Evolutionary conservation across 2,329 filamentous ascomycete genomes (phyloP), one percentile per base, ranked within the genome.

Genomic region (Dactylellina haptotyla): DNA sequence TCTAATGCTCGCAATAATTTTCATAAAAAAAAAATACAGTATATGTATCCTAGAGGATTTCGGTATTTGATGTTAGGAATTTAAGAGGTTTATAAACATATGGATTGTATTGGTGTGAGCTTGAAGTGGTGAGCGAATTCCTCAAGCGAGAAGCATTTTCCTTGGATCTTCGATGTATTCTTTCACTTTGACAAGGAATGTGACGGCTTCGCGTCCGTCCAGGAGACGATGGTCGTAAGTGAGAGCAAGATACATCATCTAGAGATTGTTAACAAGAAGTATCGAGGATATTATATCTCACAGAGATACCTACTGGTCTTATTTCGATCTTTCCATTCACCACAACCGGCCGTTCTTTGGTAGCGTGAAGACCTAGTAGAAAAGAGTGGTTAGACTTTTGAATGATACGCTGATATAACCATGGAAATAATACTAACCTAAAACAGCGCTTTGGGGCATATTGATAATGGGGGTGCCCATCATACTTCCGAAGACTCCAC

Each of bases 181-280:
- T 88, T 98, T 98, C 79, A 99, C 85, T 87, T 96, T 97, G 75
- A 98, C 90, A 77, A 98, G 85, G 86, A 98, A 98, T 75, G 94
- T 95, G 41, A 97, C 93, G 50, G 94, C 95, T 84, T 98, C 94
- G 80, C 94, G 88, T 56, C 95, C 95, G 81, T 98, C 95, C 23
- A 99, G 85, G 54, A 99, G 87, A 80, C 95, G 91, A 84, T 99
- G 95, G 81, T 99, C 95, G 80, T 99, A 99, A 12, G 95, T 99
- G 72, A 99, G 86, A 43, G 95, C 95, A 76, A 99, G 87, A 82
- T 97, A 98, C 95, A 99, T 99, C 93, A 99, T 98, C 83, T 87
- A 75, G 26, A 34, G 57, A 57, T 25, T 16, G 37, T 53, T 62
- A 62, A 54, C 12, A 18, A 39, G 8, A 30, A 14, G 37, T 4